phyloP scores from a whole-genome alignment of 805 yeast species.

The Wickerhamomyces pijperi region DNA sequence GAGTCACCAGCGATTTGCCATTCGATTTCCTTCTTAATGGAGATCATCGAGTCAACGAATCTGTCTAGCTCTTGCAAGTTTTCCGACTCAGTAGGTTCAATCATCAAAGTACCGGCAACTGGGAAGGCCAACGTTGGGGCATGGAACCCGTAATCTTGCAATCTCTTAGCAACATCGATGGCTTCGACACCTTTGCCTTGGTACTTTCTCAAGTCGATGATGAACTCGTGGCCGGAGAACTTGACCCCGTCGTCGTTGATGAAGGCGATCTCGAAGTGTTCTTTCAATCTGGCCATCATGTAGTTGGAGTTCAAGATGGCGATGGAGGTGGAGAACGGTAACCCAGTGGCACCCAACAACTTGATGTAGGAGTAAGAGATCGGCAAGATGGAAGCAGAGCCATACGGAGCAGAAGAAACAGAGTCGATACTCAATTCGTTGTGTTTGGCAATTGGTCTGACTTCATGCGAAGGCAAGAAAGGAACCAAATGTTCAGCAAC shows the following conservation, averaged over 20 bases:
- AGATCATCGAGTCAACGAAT: conserved; percentile 76
- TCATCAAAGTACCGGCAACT: conserved; percentile 93
- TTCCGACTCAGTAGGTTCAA: conserved; percentile 97
- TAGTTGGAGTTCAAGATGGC: conserved; percentile 95
- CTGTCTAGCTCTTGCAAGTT: conserved; percentile 80
- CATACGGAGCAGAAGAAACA: conserved; percentile 90
- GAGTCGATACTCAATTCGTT: conserved; percentile 49
- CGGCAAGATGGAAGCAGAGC: conserved; percentile 87
- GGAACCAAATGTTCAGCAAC: conserved; percentile 72
- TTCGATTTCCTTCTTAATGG: conserved; percentile 74
- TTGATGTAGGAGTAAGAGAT: conserved; percentile 93
- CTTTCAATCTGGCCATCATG: conserved; percentile 71
- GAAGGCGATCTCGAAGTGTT: conserved; percentile 68
- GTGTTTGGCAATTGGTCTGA: conserved; percentile 34
- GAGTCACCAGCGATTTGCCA: conserved; percentile 57
- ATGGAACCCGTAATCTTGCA: conserved; percentile 97
- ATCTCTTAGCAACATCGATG: conserved; percentile 90
- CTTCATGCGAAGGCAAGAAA: conserved; percentile 71
- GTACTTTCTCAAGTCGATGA: conserved; percentile 80
- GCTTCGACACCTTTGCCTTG: conserved; percentile 80
- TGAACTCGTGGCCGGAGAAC: conserved; percentile 95
- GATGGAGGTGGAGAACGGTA: conserved; percentile 77
- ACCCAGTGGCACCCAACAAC: conserved; percentile 77
- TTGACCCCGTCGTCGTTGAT: conserved; percentile 48
- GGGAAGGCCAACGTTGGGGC: conserved; percentile 99